phyloP scores from a whole-genome alignment of 1,284 basidiomycete species.

The Phaffia rhodozyma region DNA sequence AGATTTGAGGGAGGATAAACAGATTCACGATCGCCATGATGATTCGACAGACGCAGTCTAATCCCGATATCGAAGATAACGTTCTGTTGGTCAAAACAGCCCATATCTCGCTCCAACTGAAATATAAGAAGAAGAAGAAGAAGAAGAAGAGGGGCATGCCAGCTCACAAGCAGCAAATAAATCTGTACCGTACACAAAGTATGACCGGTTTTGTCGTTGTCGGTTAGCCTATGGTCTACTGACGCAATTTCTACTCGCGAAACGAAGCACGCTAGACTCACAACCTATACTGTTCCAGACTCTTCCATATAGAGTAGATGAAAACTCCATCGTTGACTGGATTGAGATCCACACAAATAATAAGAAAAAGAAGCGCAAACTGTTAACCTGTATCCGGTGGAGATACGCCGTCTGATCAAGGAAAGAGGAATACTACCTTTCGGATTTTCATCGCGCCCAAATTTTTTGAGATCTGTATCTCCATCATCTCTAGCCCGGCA shows the following conservation, averaged over 20 bases:
- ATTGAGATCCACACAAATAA: no score
- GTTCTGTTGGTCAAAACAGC: background rate
- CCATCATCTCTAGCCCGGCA: conserved; percentile 31
- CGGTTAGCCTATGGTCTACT: no score
- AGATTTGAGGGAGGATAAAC: conserved; percentile 8
- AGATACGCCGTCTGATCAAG: background rate
- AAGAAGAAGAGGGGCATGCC: conserved; percentile 6
- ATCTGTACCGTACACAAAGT: no score
- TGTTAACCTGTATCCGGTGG: background rate
- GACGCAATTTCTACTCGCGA: background rate
- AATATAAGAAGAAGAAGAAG: background rate
- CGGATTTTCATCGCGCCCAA: conserved; percentile 30
- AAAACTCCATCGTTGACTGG: conserved; percentile 31
- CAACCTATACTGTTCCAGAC: conserved; percentile 32
- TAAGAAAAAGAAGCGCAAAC: background rate
- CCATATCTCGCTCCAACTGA: background rate
- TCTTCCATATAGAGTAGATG: conserved; percentile 28
- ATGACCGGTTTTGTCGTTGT: no score
- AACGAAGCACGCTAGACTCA: background rate
- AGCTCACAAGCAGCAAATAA: conserved; percentile 17
- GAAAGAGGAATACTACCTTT: conserved; percentile 22
- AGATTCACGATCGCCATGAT: conserved; percentile 27
- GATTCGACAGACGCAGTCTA: conserved; percentile 33
- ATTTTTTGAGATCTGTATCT: conserved; percentile 28
- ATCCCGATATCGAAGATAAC: conserved; percentile 26